These are phyloP conservation scores for Fraxinus latifolia DNA, from an alignment of 305 asterid species.

Conservation along the genomic window DNA sequence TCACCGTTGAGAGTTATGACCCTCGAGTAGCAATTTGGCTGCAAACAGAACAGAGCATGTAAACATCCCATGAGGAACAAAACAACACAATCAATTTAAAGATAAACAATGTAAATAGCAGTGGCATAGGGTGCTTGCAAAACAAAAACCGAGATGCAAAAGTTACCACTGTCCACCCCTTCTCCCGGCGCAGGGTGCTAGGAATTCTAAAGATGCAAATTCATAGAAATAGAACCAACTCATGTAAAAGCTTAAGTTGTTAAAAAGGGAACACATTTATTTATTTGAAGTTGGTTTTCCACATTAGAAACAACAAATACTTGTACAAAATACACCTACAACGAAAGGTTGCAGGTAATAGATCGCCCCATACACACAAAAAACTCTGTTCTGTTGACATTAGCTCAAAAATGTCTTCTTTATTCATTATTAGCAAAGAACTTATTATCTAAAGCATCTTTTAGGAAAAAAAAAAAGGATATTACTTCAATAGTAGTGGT, in stretches of 20 bases:
- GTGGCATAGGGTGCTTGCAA: background rate
- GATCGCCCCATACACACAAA: background rate
- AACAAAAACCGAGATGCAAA: background rate
- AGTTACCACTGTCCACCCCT: background rate
- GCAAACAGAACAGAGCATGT: constrained; percentile 33
- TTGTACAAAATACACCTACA: background rate
- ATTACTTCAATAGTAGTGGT: constrained; percentile 15
- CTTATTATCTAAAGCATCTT: background rate
- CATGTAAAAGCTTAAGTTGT: background rate
- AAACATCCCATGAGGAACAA: constrained; percentile 11
- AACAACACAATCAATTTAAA: background rate
- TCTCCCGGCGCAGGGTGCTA: background rate
- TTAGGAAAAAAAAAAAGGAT: constrained; percentile 1
- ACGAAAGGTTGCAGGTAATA: background rate
- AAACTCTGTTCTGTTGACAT: background rate
- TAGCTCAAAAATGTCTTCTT: background rate
- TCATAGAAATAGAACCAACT: background rate
- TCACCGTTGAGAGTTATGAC: constrained; percentile 56
- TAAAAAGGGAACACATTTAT: background rate
- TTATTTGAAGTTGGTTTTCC: background rate
- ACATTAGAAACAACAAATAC: background rate
- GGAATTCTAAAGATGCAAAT: background rate
- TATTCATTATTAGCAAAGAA: background rate
- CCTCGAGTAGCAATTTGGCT: constrained; percentile 97
- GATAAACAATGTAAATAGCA: background rate